These are phyloP conservation scores for Penicillium atrosanguineum DNA, from an alignment of 495 filamentous ascomycete genomes.

Conservation along the genomic window DNA sequence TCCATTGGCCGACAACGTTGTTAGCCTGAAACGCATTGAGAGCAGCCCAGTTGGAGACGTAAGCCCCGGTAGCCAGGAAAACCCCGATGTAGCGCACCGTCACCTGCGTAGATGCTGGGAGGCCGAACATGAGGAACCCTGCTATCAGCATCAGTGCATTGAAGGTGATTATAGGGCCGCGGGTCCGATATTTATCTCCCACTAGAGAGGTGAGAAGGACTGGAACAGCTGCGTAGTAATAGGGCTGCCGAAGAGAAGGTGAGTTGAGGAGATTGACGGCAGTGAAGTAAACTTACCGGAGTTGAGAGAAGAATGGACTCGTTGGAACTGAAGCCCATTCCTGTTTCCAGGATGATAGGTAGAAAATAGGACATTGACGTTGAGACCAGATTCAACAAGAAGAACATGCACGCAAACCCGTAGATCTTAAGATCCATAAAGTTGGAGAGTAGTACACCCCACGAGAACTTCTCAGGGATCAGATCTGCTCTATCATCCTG, in stretches of 20 bases:
- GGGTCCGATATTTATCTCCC: slow-evolving; percentile 61
- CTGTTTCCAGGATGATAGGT: slow-evolving; percentile 67
- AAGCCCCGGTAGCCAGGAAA: slow-evolving; percentile 74
- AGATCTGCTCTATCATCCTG: slow-evolving; percentile 65
- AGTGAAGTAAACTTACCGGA: slow-evolving; percentile 38
- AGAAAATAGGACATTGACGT: slow-evolving; percentile 68
- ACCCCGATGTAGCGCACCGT: slow-evolving; percentile 71
- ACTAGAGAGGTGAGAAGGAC: slow-evolving; percentile 67
- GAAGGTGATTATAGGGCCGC: slow-evolving; percentile 70
- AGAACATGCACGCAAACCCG: slow-evolving; percentile 70
- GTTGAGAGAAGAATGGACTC: slow-evolving; percentile 68
- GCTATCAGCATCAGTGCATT: slow-evolving; percentile 69
- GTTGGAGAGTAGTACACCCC: slow-evolving; percentile 55
- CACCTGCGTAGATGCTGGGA: slow-evolving; percentile 55
- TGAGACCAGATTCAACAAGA: slow-evolving; percentile 69
- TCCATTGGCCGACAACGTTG: slow-evolving; percentile 75
- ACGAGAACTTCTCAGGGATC: slow-evolving; percentile 57
- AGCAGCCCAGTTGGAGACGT: slow-evolving; percentile 78
- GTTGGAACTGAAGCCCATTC: slow-evolving; percentile 68
- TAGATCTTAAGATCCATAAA: slow-evolving; percentile 70
- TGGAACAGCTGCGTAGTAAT: slow-evolving; percentile 72
- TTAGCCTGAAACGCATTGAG: slow-evolving; percentile 71
- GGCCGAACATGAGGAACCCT: slow-evolving; percentile 73
- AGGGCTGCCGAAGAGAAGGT: slow-evolving; percentile 42
- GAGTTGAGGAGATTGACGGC: neutral